Evolutionary conservation across 805 yeast genomes (phyloP).

Genomic region (Wickerhamiella kurtzmanii): DNA sequence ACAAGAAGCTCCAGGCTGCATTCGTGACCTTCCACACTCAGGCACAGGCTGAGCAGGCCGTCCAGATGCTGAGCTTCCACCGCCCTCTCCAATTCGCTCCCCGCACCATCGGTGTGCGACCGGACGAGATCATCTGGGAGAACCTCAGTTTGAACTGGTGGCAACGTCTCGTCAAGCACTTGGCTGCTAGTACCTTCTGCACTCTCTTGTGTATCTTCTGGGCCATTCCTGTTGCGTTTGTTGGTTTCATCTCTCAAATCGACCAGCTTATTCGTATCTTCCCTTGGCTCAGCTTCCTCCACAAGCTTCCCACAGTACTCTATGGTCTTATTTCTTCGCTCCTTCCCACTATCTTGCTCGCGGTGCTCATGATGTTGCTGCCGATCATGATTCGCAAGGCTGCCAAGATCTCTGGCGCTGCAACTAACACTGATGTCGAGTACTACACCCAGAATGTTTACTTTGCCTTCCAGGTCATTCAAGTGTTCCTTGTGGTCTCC

Average conservation of each 20-base stretch:
- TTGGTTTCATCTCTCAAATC: slow-evolving; percentile 84
- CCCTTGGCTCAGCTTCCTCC: slow-evolving; percentile 61
- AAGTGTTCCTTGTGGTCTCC: slow-evolving; percentile 76
- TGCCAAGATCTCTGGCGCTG: slow-evolving; percentile 62
- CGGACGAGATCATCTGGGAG: slow-evolving; percentile 77
- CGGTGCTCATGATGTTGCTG: slow-evolving; percentile 71
- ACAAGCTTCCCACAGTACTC: slow-evolving; percentile 54
- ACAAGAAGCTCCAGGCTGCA: slow-evolving; percentile 65
- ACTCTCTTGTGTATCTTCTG: slow-evolving; percentile 71
- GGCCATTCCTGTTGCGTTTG: slow-evolving; percentile 97
- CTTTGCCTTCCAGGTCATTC: slow-evolving; percentile 81
- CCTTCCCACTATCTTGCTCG: slow-evolving; percentile 68
- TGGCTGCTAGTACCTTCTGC: slow-evolving; percentile 43
- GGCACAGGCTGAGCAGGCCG: slow-evolving; percentile 77
- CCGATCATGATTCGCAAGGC: slow-evolving; percentile 70
- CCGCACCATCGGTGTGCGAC: slow-evolving; percentile 49
- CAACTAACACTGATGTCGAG: slow-evolving; percentile 62
- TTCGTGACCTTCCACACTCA: slow-evolving; percentile 75
- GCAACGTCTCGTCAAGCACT: slow-evolving; percentile 42
- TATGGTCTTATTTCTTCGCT: slow-evolving; percentile 80
- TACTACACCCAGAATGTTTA: slow-evolving; percentile 76
- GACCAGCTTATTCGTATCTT: slow-evolving; percentile 33
- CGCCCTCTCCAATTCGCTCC: slow-evolving; percentile 33
- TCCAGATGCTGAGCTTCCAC: slow-evolving; percentile 51
- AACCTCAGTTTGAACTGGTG: slow-evolving; percentile 48